phyloP scores from a whole-genome alignment of 441 rosid genomes.

The Heliophila coronopifolia region DNA sequence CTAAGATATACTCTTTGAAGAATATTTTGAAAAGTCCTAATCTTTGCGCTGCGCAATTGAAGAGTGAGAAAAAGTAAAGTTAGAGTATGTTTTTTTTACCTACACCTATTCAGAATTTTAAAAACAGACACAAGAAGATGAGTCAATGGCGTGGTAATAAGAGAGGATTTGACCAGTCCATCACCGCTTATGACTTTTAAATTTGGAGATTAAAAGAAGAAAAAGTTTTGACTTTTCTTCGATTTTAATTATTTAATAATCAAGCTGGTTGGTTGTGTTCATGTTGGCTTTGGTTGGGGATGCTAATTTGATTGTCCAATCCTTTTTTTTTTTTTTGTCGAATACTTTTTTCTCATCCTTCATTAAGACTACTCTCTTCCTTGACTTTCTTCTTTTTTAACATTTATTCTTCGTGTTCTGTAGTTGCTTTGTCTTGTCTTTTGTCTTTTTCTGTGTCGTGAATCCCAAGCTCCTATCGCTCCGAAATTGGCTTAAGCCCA shows the following conservation, averaged over 20 bases:
- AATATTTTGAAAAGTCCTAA: conserved; percentile 14
- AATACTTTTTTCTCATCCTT: background rate
- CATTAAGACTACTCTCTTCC: conserved; percentile 23
- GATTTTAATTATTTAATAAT: background rate
- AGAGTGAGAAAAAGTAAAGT: background rate
- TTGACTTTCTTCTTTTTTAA: conserved; percentile 27
- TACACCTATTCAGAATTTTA: no score
- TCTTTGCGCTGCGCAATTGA: conserved; percentile 3
- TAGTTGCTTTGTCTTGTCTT: conserved; percentile 19
- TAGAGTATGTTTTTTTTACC: background rate
- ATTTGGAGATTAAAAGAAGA: conserved; percentile 8
- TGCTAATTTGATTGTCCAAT: conserved; percentile 19
- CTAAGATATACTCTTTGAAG: conserved; percentile 2
- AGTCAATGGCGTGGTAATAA: conserved; percentile 23
- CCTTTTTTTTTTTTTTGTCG: background rate
- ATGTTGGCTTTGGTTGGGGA: conserved; percentile 13
- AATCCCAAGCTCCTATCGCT: conserved; percentile 26
- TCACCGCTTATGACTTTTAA: conserved; percentile 18
- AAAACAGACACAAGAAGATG: background rate
- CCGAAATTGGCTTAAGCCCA: conserved; percentile 11
- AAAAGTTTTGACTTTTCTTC: conserved; percentile 22
- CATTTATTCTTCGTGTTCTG: conserved; percentile 22
- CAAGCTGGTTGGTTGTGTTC: conserved; percentile 20
- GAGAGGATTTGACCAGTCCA: conserved; percentile 18
- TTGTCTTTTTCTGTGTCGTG: conserved; percentile 31